Percentiles rank a stretch among this genome's conserved stretches.
These are phyloP conservation scores for Daedalea quercina DNA, from an alignment of 768 basidiomycete genomes.

Conservation along the genomic window DNA sequence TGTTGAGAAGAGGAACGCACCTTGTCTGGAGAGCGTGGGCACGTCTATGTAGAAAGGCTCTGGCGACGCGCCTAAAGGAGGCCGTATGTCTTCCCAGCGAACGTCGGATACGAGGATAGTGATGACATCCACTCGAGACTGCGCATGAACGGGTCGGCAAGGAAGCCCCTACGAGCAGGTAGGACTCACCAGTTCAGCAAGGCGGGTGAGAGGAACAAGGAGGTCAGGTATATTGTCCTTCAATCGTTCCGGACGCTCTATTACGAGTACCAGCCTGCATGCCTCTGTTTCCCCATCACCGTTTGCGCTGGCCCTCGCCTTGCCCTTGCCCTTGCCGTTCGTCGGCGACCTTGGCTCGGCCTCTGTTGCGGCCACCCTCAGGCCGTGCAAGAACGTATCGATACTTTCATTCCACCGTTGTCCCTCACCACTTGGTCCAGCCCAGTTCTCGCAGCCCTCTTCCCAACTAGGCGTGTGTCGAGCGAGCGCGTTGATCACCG, in stretches of 20 bases:
- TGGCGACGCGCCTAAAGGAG: conserved; percentile 58
- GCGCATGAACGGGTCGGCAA: not conserved
- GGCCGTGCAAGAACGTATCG: conserved; percentile 65
- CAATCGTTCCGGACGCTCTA: conserved; percentile 65
- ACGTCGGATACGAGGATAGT: conserved; percentile 59
- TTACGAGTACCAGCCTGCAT: conserved; percentile 47
- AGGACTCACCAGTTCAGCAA: conserved; percentile 59
- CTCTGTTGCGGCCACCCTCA: conserved; percentile 33
- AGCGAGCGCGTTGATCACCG: conserved; percentile 54
- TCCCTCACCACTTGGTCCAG: conserved; percentile 23
- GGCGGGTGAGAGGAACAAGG: conserved; percentile 61
- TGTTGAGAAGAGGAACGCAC: conserved; percentile 27
- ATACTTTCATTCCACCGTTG: conserved; percentile 56
- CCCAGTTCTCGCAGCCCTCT: conserved; percentile 57
- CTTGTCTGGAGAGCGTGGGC: conserved; percentile 45
- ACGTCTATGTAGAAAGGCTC: conserved; percentile 68
- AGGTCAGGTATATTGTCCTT: conserved; percentile 57
- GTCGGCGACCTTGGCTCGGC: not conserved
- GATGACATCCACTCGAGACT: conserved; percentile 55
- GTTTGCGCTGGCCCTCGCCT: not conserved
- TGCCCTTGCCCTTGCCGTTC: conserved; percentile 25
- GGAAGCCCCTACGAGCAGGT: not conserved
- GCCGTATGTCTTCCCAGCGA: conserved; percentile 69
- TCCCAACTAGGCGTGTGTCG: conserved; percentile 52
- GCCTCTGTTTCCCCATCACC: conserved; percentile 14